Percentiles rank a stretch among this genome's conserved stretches.
Evolutionary conservation across 1,284 basidiomycete genomes (phyloP).

Genomic region (Inonotus obliquus): DNA sequence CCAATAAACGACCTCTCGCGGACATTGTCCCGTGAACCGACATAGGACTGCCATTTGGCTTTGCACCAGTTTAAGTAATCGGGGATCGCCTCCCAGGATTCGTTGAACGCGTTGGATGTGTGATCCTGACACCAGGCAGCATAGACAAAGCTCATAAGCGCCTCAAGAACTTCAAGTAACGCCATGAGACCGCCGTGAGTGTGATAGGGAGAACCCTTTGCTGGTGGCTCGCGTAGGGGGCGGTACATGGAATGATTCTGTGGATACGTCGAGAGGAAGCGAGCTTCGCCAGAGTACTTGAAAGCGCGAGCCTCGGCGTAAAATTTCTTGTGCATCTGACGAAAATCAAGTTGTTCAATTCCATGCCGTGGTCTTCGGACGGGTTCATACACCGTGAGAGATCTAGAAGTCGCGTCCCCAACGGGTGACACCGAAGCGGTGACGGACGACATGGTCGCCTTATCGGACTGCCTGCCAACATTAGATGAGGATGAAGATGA

Average conservation of each 20-base stretch:
- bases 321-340: conserved; percentile 58
- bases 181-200: conserved; percentile 66
- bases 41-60: conserved; percentile 62
- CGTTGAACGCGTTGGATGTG: conserved; percentile 44
- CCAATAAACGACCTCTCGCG: conserved; percentile 70
- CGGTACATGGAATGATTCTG: conserved; percentile 58
- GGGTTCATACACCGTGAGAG: conserved; percentile 45
- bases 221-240: conserved; percentile 56
- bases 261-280: conserved; percentile 67
- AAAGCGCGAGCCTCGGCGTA: conserved; percentile 57
- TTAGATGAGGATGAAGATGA: conserved; percentile 19
- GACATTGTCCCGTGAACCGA: conserved; percentile 39
- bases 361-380: conserved; percentile 62
- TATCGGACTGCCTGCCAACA: neutral
- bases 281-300: conserved; percentile 71
- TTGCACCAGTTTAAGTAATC: conserved; percentile 63
- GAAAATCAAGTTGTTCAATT: conserved; percentile 40
- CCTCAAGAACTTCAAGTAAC: conserved; percentile 68
- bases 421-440: conserved; percentile 14
- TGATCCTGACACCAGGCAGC: conserved; percentile 68
- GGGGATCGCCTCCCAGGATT: conserved; percentile 59
- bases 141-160: conserved; percentile 69
- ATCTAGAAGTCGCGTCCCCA: conserved; percentile 34
- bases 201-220: conserved; percentile 60
- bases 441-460: conserved; percentile 28